phyloP scores from a whole-genome alignment of 176 grass and related monocot genomes.

The Areca catechu region DNA sequence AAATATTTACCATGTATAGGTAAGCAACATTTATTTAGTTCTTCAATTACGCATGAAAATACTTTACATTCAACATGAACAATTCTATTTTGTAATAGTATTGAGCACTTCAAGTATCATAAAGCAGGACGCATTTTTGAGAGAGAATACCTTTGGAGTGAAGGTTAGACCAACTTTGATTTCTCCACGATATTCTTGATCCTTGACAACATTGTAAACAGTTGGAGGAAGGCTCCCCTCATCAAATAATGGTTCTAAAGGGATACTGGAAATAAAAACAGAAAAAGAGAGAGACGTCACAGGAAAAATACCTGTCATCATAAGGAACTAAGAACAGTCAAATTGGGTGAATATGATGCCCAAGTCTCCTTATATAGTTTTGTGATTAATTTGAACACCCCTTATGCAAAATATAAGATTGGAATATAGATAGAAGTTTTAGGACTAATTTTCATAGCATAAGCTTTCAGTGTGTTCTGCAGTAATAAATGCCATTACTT shows the following conservation, averaged over 20 bases:
- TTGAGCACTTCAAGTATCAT: background rate
- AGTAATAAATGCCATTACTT: constrained; percentile 2
- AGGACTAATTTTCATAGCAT: too few species aligned
- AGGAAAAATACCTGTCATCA: too few species aligned
- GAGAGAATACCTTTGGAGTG: constrained; percentile 38
- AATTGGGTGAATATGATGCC: too few species aligned
- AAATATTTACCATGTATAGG: too few species aligned
- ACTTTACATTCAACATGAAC: too few species aligned
- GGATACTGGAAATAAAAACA: constrained; percentile 37
- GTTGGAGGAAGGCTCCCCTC: constrained; percentile 60
- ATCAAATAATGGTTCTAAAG: constrained; percentile 47
- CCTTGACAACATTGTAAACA: constrained; percentile 76
- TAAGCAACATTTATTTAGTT: too few species aligned
- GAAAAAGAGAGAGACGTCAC: background rate
- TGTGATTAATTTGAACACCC: too few species aligned
- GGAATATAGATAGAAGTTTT: too few species aligned
- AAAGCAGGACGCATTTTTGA: background rate
- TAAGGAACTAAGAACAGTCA: too few species aligned
- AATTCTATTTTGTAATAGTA: background rate
- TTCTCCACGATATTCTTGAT: constrained; percentile 65
- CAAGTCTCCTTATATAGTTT: too few species aligned
- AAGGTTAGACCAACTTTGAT: constrained; percentile 77
- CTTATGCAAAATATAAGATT: too few species aligned
- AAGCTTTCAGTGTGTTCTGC: background rate
- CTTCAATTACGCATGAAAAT: too few species aligned